phyloP scores from a whole-genome alignment of 2,329 filamentous ascomycete species.

The Ceratocystis destructans region DNA sequence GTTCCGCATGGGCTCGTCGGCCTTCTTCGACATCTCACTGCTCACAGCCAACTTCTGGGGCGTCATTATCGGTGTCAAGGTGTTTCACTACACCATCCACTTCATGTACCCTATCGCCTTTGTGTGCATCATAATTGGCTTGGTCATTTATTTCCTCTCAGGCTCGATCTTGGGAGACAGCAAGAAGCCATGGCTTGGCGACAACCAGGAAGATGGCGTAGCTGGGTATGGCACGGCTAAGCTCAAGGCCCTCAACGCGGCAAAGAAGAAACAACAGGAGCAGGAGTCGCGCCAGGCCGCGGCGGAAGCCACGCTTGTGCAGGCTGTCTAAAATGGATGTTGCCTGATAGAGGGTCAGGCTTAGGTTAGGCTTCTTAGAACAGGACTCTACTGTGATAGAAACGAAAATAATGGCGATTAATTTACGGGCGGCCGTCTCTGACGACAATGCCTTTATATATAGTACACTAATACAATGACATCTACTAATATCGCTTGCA shows the following conservation, averaged over 20 bases:
- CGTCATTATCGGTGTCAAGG: conserved; percentile 75
- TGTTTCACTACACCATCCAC: conserved; percentile 69
- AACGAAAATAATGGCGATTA: neutral
- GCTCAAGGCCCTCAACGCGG: conserved; percentile 52
- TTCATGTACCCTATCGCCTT: conserved; percentile 95
- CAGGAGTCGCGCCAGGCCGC: neutral
- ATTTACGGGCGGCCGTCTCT: neutral
- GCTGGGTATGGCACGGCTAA: conserved; percentile 76
- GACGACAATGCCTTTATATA: neutral
- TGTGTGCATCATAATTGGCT: conserved; percentile 74
- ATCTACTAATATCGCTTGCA: too few species aligned
- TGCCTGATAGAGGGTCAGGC: neutral
- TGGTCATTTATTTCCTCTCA: conserved; percentile 76
- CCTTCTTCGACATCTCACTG: conserved; percentile 92
- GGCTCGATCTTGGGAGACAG: conserved; percentile 73
- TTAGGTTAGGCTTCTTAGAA: neutral
- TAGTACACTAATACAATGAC: too few species aligned
- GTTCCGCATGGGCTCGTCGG: conserved; percentile 77
- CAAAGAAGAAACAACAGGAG: conserved; percentile 22
- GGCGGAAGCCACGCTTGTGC: neutral
- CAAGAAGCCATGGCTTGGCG: conserved; percentile 88
- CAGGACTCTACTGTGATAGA: neutral
- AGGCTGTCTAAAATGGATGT: neutral
- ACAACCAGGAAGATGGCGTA: conserved; percentile 69
- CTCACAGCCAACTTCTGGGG: conserved; percentile 97